phyloP scores from a whole-genome alignment of 306 rosid species.

The Canavalia gladiata region DNA sequence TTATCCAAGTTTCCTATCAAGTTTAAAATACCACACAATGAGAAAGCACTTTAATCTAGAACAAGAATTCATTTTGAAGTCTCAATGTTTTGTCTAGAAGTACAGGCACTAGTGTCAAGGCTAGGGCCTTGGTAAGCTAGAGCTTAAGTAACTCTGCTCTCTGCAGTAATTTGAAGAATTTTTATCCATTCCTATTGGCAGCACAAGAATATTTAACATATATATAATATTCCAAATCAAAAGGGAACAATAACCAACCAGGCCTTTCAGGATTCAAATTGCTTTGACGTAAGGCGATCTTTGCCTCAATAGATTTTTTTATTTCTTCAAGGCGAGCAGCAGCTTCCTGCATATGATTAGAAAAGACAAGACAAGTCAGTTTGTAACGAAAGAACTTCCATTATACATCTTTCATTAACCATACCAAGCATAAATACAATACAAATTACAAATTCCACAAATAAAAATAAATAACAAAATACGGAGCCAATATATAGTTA shows the following conservation, averaged over 20 bases:
- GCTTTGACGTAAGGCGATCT: slow-evolving; percentile 85
- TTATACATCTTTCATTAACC: not conserved
- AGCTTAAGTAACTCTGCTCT: slow-evolving; percentile 8
- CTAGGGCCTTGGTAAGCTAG: not conserved
- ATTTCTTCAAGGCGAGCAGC: slow-evolving; percentile 92
- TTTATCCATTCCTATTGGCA: slow-evolving; percentile 13
- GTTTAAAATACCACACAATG: slow-evolving; percentile 14
- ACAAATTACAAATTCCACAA: slow-evolving; percentile 17
- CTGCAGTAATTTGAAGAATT: slow-evolving; percentile 14
- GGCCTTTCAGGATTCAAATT: slow-evolving; percentile 98
- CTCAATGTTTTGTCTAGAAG: not conserved
- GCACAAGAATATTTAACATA: slow-evolving; percentile 35
- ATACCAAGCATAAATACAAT: not conserved
- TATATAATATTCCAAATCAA: slow-evolving; percentile 5
- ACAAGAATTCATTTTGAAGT: not conserved
- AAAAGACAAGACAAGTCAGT: slow-evolving; percentile 19
- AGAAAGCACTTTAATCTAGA: slow-evolving; percentile 10
- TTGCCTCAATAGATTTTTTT: slow-evolving; percentile 86
- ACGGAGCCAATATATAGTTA: not conserved
- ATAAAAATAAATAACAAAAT: not conserved
- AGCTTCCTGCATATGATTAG: slow-evolving; percentile 68
- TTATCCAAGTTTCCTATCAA: slow-evolving; percentile 15
- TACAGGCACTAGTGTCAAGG: slow-evolving; percentile 11
- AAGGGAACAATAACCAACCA: slow-evolving; percentile 63
- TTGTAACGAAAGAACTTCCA: slow-evolving; percentile 26